Percentiles rank a stretch among this genome's conserved stretches.
Evolutionary conservation across 805 yeast genomes (phyloP).

Genomic region (Tetrapisispora iriomotensis): DNA sequence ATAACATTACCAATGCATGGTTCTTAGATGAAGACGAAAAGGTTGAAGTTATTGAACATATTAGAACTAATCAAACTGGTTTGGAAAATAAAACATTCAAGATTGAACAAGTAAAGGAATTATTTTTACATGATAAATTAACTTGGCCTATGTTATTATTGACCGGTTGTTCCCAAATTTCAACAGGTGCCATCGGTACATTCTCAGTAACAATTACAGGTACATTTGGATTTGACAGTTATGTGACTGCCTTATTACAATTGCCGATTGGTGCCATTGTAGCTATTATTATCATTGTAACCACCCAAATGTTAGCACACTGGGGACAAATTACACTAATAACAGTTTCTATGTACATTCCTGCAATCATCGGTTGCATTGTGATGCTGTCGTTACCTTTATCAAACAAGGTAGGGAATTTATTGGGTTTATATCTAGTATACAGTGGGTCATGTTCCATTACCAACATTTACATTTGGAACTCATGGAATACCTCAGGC

Average conservation of each 20-base stretch:
- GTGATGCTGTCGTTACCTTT: slow-evolving; percentile 33
- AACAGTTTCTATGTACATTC: slow-evolving; percentile 32
- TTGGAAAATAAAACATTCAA: slow-evolving; percentile 40
- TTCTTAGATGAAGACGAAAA: slow-evolving; percentile 35
- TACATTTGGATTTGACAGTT: slow-evolving; percentile 39
- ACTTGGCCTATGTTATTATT: slow-evolving; percentile 43
- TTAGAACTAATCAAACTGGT: slow-evolving; percentile 43
- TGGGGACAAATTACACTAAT: slow-evolving; percentile 31
- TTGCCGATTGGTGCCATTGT: slow-evolving; percentile 49
- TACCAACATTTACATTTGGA: slow-evolving; percentile 52
- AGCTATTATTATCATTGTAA: slow-evolving; percentile 32
- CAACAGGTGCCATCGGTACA: slow-evolving; percentile 44
- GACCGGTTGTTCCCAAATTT: slow-evolving; percentile 38
- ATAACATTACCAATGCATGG: slow-evolving; percentile 35
- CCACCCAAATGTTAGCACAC: slow-evolving; percentile 31
- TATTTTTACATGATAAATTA: slow-evolving; percentile 35
- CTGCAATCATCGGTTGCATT: slow-evolving; percentile 42
- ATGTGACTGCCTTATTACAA: slow-evolving; percentile 41
- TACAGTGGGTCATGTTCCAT: slow-evolving; percentile 50
- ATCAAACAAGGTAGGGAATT: slow-evolving; percentile 35
- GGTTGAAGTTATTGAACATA: slow-evolving; percentile 38
- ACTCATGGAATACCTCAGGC: slow-evolving; percentile 52
- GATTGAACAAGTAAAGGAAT: slow-evolving; percentile 36
- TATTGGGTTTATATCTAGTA: slow-evolving; percentile 40
- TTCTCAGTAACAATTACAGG: slow-evolving; percentile 44